Conservation (phyloP, 163 green algal genomes). For the Prototheca stagnorum region DNA sequence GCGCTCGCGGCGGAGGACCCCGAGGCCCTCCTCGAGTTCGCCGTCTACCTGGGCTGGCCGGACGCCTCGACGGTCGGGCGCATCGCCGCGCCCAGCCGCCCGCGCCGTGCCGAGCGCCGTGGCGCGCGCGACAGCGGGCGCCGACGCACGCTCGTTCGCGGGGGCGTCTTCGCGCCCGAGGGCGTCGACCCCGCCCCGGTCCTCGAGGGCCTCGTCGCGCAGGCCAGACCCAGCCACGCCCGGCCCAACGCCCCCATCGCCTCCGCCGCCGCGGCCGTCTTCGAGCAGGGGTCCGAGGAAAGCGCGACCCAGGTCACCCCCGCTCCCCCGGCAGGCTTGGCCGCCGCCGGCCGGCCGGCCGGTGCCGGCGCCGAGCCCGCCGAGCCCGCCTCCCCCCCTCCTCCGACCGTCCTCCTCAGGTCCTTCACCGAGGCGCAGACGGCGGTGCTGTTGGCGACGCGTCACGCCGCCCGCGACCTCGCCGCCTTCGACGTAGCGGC, state of each 20-base stretch:
- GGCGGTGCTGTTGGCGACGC: slow-evolving; percentile 7
- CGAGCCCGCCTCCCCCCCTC: background rate
- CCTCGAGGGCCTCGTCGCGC: slow-evolving; percentile 27
- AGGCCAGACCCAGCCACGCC: slow-evolving; percentile 6
- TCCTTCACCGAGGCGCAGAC: slow-evolving; percentile 9
- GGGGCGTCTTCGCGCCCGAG: slow-evolving; percentile 37
- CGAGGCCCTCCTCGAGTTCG: slow-evolving; percentile 27
- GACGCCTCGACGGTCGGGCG: slow-evolving; percentile 10
- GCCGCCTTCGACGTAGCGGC: slow-evolving; percentile 41
- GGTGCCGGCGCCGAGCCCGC: background rate
- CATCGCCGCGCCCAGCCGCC: slow-evolving; percentile 31
- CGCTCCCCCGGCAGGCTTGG: too few relatives aligned
- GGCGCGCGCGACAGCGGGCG: background rate
- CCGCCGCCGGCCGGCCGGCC: too few relatives aligned
- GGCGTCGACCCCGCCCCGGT: slow-evolving; percentile 37
- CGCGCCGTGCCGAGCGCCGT: slow-evolving; percentile 20
- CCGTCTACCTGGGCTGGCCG: slow-evolving; percentile 56
- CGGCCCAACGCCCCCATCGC: slow-evolving; percentile 1
- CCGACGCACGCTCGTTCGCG: slow-evolving; percentile 4
- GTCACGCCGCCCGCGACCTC: slow-evolving; percentile 4
- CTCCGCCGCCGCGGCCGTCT: slow-evolving; percentile 19
- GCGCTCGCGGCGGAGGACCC: slow-evolving; percentile 24
- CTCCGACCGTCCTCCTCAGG: background rate
- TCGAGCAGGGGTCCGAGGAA: slow-evolving; percentile 8
- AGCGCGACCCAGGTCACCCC: too few relatives aligned